A percentile compares a stretch with the other conserved stretches of the same genome.
These are phyloP conservation scores for Boletus bicolor DNA, from an alignment of 768 basidiomycete genomes.

Conservation along the genomic window DNA sequence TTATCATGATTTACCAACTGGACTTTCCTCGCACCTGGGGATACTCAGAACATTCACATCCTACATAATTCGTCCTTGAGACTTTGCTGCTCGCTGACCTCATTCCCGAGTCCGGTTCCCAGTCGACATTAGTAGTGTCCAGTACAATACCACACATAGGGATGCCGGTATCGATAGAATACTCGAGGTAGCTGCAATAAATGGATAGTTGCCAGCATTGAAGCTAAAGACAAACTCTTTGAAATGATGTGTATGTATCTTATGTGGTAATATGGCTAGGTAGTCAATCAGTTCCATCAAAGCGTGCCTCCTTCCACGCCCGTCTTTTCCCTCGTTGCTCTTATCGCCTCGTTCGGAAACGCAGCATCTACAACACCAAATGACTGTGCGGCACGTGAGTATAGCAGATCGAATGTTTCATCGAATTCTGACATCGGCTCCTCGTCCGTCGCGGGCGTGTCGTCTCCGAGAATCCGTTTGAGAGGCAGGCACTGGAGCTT, in stretches of 20 bases:
- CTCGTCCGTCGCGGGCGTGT: conserved; percentile 2
- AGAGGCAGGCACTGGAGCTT: conserved; percentile 27
- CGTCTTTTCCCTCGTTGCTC: conserved; percentile 12
- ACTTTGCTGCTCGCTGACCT: not conserved
- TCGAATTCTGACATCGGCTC: conserved; percentile 18
- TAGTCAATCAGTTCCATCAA: not conserved
- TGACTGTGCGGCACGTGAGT: conserved; percentile 20
- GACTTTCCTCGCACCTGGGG: conserved; percentile 6
- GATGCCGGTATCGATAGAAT: conserved; percentile 2
- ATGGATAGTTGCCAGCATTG: not conserved
- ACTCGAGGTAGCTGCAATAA: not conserved
- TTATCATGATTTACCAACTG: conserved; percentile 26
- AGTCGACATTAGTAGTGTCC: conserved; percentile 4
- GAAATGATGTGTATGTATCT: not conserved
- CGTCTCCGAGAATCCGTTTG: conserved; percentile 13
- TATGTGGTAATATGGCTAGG: not conserved
- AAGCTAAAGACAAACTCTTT: not conserved
- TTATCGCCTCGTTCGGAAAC: conserved; percentile 20
- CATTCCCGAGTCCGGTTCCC: not conserved
- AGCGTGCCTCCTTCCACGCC: not conserved
- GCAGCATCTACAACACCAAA: conserved; percentile 21
- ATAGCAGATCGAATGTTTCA: conserved; percentile 25
- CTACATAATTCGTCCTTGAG: conserved; percentile 9
- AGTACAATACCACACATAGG: not conserved
- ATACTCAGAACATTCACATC: conserved; percentile 9